A percentile compares a stretch with the other conserved stretches of the same genome.
These are phyloP conservation scores for Phytophthora constricta DNA, from an alignment of 352 stramenopile species.

Conservation along the genomic window DNA sequence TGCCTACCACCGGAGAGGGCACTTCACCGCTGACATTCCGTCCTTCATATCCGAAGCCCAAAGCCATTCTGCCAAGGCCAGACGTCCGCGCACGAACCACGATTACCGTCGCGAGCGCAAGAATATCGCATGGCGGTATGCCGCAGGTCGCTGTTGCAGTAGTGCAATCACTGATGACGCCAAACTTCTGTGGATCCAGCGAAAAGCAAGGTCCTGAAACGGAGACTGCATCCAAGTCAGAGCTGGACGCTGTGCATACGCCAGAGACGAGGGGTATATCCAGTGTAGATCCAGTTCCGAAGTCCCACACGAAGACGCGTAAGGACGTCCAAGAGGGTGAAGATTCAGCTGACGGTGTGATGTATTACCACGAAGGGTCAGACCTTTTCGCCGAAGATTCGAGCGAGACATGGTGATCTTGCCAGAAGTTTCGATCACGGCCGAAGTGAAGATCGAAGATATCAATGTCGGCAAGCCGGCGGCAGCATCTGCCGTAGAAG, in stretches of 20 bases:
- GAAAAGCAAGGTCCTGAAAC: no score
- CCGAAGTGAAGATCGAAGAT: constrained; percentile 12
- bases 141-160: not conserved
- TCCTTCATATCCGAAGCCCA: not conserved
- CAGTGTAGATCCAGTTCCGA: not conserved
- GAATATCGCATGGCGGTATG: no score
- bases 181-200: no score
- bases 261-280: no score
- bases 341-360: not conserved
- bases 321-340: not conserved
- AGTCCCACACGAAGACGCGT: not conserved
- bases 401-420: constrained; percentile 9
- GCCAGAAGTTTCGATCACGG: constrained; percentile 3
- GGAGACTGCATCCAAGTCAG: no score
- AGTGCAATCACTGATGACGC: no score
- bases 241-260: no score
- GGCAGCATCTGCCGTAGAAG: not conserved
- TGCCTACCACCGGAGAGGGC: not conserved
- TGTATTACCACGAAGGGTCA: constrained; percentile 5
- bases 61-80: not conserved
- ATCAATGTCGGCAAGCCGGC: constrained; percentile 2
- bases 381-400: constrained; percentile 19
- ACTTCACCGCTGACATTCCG: not conserved
- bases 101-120: not conserved
- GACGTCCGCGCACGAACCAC: no score